Evolutionary conservation across 306 rosid species (phyloP), one percentile per base, ranked within the genome.

Genomic region (Elaeagnus macrophylla): DNA sequence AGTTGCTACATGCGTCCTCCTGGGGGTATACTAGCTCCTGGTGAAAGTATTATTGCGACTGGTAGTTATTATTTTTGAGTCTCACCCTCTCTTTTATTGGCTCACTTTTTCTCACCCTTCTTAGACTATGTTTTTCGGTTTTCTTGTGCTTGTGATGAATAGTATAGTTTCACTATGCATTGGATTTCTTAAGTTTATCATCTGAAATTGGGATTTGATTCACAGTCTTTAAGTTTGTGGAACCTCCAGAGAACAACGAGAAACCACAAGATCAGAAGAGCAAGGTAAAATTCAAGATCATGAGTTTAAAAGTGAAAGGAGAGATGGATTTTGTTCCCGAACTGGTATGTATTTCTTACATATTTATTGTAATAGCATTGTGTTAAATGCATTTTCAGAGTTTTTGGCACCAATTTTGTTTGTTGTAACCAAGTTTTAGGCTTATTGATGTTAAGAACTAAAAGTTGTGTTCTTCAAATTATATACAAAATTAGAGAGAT

Each of bases 1-100:
- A 84, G 96, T 66, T 88, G 96, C 62, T 88, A 75, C 66, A 88
- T 88, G 96, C 94, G 94, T 52, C 96, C 96, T 69, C 91, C 96
- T 0, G 88, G 96, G 17, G 94, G 88, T 25, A 78, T 88, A 54
- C 91, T 88, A 65, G 82, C 83, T 55, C 94, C 94, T 19, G 82
- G 81, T 76, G 96, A 84, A 76, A 78, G 84, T 71, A 57, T 82
- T 53, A 75, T 84, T 45, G 94, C 96, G 35, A 82, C 86, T 9
- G 96, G 96, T 88, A 80, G 49, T 53, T 46, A 53, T 37, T 59
- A 32, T 72, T 75, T 55, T 64, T 15, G 48, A 41, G 54, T 57
- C 62, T 48, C 39, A 52, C 46, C n/a, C n/a, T 67, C 47, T 51
- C 5, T 20, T n/a, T 59, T 15, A 20, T 20, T 20, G 32, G 3